Base-by-base conservation (phyloP, 352 stramenopile species). In the Pythium phragmitis region DNA sequence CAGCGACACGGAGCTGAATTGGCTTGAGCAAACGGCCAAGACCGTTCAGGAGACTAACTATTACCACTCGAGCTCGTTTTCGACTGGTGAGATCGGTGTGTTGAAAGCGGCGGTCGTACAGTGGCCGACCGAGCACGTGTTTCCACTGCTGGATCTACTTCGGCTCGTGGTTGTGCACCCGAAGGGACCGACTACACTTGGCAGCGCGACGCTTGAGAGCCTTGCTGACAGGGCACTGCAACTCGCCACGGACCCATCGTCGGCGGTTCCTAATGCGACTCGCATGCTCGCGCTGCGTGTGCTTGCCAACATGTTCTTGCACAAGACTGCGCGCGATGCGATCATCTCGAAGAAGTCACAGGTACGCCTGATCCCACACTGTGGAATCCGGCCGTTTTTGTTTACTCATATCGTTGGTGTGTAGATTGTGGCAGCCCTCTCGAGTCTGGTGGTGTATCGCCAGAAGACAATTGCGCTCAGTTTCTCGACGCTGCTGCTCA, bases 61-160 rank as follows among this genome's bases (percentile, higher is more conserved):
- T 37, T 99, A 98, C 72, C 96, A 99, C 77, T 94, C 91, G 7
- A 96, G 82, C 57, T 87, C 80, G 6, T 90, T 98, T 43, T 68
- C 80, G 3, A 34, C 70, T 7, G 53, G 48, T 2, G 83, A 97
- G 57, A 71, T 98, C 11, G 30, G 64, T 19, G 66, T 79, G 2
- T 59, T 98, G 41, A 68, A 65, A 33, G 78, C 75, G 30, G 77
- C 92, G 33, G 51, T 98, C 14, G 58, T 74, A 7, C 62, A 70
- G 4, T 97, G 93, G 87, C 80, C 87, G 6, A 76, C 76, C 0
- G 76, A 82, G 12, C 58, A 91, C 34, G 87, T 83, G 4, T 99
- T 98, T 72, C 92, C 94, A 12, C 87, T 81, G 4, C 74, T 98
- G 26, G 96, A 99, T 75, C 68, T 99, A 63, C 80, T 96, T 33